Evolutionary conservation across 1,284 basidiomycete genomes (phyloP).

Genomic region (Irpex sp.): DNA sequence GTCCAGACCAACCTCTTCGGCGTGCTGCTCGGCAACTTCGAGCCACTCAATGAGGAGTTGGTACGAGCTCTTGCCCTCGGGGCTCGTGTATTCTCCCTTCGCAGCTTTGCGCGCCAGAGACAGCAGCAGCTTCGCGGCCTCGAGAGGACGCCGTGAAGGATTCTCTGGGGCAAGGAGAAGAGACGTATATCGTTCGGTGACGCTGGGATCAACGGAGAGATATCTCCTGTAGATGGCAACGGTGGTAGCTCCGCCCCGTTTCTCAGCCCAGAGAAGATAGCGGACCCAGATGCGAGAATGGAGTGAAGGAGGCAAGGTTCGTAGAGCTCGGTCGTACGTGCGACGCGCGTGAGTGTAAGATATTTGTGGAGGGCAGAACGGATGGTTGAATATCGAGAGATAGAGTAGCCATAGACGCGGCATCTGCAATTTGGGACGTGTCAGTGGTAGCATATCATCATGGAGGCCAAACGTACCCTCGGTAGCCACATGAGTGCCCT

Average conservation of each 20-base stretch:
- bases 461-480: conserved; percentile 51
- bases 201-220: conserved; percentile 77
- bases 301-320: conserved; percentile 92
- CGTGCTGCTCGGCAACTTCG: conserved; percentile 86
- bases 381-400: conserved; percentile 87
- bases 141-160: conserved; percentile 77
- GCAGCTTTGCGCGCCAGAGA: conserved; percentile 81
- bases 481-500: conserved; percentile 93
- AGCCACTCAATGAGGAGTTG: conserved; percentile 93
- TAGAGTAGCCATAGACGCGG: conserved; percentile 95
- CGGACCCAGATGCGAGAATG: conserved; percentile 93
- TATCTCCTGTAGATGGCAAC: conserved; percentile 91
- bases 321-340: conserved; percentile 93
- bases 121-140: conserved; percentile 91
- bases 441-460: conserved; percentile 13
- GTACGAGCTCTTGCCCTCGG: conserved; percentile 94
- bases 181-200: conserved; percentile 84
- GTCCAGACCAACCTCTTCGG: conserved; percentile 91
- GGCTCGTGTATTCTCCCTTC: conserved; percentile 80
- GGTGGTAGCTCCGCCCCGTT: conserved; percentile 79
- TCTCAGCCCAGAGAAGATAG: conserved; percentile 94
- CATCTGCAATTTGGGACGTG: conserved; percentile 46
- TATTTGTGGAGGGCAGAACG: conserved; percentile 81
- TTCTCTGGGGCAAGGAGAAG: conserved; percentile 69
- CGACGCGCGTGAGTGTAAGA: conserved; percentile 88